phyloP scores from a whole-genome alignment of 2,329 filamentous ascomycete species.

The Cladorrhinum sp. region DNA sequence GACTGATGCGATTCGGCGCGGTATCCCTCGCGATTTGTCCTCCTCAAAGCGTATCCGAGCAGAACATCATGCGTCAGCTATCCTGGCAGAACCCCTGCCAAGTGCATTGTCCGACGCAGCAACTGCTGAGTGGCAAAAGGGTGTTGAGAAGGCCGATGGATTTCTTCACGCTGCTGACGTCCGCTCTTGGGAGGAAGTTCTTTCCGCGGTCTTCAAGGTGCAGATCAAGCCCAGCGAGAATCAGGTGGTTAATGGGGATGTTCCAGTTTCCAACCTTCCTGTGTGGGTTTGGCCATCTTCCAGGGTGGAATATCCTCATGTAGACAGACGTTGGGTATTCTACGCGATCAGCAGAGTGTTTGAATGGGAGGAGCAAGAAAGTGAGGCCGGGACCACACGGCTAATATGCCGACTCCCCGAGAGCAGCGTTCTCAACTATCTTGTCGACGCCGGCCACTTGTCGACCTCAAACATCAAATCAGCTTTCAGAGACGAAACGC shows the following conservation, averaged over 20 bases:
- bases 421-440: constrained; percentile 56
- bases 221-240: constrained; percentile 30
- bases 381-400: constrained; percentile 40
- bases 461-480: constrained; percentile 57
- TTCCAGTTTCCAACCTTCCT: constrained; percentile 29
- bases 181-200: constrained; percentile 47
- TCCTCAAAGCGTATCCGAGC: constrained; percentile 33
- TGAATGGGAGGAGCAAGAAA: constrained; percentile 47
- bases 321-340: constrained; percentile 64
- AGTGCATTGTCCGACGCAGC: constrained; percentile 52
- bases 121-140: constrained; percentile 43
- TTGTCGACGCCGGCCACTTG: constrained; percentile 59
- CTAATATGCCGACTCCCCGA: constrained; percentile 45
- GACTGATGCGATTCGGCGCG: constrained; percentile 71
- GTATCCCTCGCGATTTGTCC: constrained; percentile 44
- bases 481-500: constrained; percentile 51
- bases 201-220: constrained; percentile 50
- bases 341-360: constrained; percentile 63
- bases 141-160: constrained; percentile 47
- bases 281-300: constrained; percentile 52
- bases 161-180: constrained; percentile 46
- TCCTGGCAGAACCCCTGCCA: constrained; percentile 42
- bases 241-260: constrained; percentile 17
- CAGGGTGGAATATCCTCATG: constrained; percentile 47
- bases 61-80: constrained; percentile 30